These are phyloP conservation scores for Arabidopsis arenosa DNA, from an alignment of 345 rosid species.

Conservation along the genomic window DNA sequence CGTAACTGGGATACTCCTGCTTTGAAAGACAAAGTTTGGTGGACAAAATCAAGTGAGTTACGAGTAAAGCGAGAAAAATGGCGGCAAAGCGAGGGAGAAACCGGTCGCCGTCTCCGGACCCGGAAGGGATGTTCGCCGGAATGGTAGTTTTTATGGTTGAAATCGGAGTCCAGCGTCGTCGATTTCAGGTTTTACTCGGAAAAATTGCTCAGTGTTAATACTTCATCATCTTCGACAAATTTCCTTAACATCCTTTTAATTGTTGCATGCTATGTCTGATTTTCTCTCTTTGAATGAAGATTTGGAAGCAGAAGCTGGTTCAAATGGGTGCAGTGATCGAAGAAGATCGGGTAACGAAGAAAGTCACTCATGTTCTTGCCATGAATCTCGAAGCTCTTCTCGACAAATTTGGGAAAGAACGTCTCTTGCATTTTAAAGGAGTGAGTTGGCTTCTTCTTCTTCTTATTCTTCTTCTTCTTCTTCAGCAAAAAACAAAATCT, in stretches of 20 bases:
- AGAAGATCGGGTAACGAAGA: slow-evolving; percentile 54
- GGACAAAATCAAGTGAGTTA: background rate
- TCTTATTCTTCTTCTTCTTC: background rate
- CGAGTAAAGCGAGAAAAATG: slow-evolving; percentile 44
- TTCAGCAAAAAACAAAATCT: background rate
- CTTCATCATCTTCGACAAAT: background rate
- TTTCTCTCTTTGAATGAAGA: slow-evolving; percentile 45
- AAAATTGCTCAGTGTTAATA: background rate
- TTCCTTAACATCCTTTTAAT: background rate
- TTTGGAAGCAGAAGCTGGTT: slow-evolving; percentile 86
- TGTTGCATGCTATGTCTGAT: background rate
- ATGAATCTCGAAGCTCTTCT: slow-evolving; percentile 53
- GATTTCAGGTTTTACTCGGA: slow-evolving; percentile 68
- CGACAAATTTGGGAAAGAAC: slow-evolving; percentile 47
- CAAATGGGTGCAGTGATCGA: slow-evolving; percentile 82
- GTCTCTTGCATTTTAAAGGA: slow-evolving; percentile 58
- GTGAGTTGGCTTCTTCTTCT: slow-evolving; percentile 47
- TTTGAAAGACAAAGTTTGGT: background rate
- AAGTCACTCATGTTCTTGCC: slow-evolving; percentile 71
- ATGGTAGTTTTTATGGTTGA: slow-evolving; percentile 70
- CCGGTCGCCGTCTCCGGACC: slow-evolving; percentile 52
- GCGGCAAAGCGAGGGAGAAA: slow-evolving; percentile 70
- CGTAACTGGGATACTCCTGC: background rate
- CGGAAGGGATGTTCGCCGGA: slow-evolving; percentile 75
- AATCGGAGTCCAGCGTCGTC: slow-evolving; percentile 72